Evolutionary conservation across 306 rosid genomes (phyloP).

Genomic region (Quercus parvula): DNA sequence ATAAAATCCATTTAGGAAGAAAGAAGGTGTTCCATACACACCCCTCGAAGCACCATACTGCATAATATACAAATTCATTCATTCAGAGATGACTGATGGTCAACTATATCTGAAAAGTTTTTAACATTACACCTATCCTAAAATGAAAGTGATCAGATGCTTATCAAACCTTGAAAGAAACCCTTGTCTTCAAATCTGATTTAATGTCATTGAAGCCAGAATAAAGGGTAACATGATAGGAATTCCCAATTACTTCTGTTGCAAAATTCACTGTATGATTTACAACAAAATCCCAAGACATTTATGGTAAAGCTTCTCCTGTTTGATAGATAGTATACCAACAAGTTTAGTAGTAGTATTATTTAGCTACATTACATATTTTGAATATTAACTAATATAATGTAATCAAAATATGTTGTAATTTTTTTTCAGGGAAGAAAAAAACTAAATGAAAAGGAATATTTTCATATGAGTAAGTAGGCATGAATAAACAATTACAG

Average conservation of each 20-base stretch:
- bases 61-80: background rate
- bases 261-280: conserved; percentile 54
- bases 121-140: background rate
- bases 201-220: conserved; percentile 54
- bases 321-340: conserved; percentile 26
- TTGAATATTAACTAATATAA: no score
- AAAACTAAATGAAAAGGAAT: no score
- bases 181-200: conserved; percentile 62
- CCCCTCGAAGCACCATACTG: background rate
- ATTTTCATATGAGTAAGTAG: no score
- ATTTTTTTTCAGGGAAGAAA: no score
- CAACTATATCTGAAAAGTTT: no score
- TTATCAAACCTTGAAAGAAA: conserved; percentile 68
- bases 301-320: conserved; percentile 56
- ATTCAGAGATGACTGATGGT: no score
- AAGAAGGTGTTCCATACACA: background rate
- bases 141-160: background rate
- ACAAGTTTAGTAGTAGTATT: conserved; percentile 7
- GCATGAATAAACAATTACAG: no score
- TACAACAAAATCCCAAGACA: conserved; percentile 48
- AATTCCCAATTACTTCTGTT: conserved; percentile 48
- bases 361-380: background rate
- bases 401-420: no score
- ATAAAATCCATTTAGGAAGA: background rate
- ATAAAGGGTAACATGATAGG: conserved; percentile 32